Base-by-base conservation (phyloP, 2,329 filamentous ascomycete genomes). In the Hypomyces rosellus region DNA sequence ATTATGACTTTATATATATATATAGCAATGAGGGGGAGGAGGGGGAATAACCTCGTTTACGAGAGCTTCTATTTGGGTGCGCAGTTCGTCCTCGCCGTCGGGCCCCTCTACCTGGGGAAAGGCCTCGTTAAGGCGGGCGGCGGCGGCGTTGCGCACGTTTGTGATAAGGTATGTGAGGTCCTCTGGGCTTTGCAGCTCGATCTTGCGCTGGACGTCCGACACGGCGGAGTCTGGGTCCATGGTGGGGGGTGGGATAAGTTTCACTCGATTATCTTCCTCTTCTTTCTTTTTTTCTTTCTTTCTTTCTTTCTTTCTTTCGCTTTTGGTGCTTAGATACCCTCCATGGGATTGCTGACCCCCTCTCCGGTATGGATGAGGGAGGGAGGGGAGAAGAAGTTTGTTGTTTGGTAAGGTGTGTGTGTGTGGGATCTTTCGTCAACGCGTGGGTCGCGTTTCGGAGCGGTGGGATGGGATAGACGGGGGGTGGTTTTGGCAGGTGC, bases 121-220 rank as follows among this genome's bases (percentile, higher is more conserved):
- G 46, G 81, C 81, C 58, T 79, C 76, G 65, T 83, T 75, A 52
- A 92, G 77, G 63, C 82, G 85, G 59, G 80, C 77, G 41, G 78
- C 75, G 11, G 87, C 86, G 50, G 84, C 82, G 65, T 76, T 76
- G 62, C 83, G 82, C 55, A 88, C 80, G 62, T 88, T 88, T 56
- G 76, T 70, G 59, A 87, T 76, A 25, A 92, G 78, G 68, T 84
- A 88, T 50, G 77, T 70, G 34, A 91, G 76, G 68, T 92, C 88
- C 45, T 85, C 81, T 39, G 82, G 80, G n/a, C 80, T 78, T 70
- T 91, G 87, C 46, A 92, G 81, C 70, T 91, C 88, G 65, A 92
- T 86, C 70, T 84, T 86, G 65, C 88, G 84, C 68, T 89, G 82
- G 57, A 68, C 67, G 36, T 71, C 64, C 8, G 66, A 61, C 51